These are phyloP conservation scores for Thermomyces lanuginosus DNA, from an alignment of 2,329 filamentous ascomycete species.

Conservation along the genomic window DNA sequence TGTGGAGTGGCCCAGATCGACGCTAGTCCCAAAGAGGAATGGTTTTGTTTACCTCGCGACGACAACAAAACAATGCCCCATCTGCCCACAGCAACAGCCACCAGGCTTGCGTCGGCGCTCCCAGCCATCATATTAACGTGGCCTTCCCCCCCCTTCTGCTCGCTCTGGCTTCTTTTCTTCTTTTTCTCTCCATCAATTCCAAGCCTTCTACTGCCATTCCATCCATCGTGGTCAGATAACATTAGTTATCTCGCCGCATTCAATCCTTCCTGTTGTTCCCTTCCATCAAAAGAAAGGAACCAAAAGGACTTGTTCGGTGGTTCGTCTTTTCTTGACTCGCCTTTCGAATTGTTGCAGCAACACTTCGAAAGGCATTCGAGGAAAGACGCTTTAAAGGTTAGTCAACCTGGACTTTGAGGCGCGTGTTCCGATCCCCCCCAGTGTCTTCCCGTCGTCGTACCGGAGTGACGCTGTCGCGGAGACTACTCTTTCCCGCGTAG, in stretches of 20 bases:
- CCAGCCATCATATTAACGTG: neutral
- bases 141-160: neutral
- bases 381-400: conserved; percentile 59
- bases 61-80: too few relatives aligned
- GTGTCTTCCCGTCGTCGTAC: conserved; percentile 99
- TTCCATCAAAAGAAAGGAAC: conserved; percentile 18
- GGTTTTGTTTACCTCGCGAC: neutral
- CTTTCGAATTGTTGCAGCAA: conserved; percentile 30
- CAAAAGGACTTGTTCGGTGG: neutral
- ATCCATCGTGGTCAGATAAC: conserved; percentile 4
- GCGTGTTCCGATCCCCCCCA: conserved; percentile 97
- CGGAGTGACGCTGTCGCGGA: conserved; percentile 54
- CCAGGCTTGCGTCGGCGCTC: neutral
- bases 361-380: conserved; percentile 44
- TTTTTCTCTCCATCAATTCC: neutral
- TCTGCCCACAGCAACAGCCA: too few relatives aligned
- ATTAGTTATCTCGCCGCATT: conserved; percentile 6
- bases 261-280: conserved; percentile 4
- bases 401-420: conserved; percentile 99
- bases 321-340: conserved; percentile 32
- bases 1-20: neutral
- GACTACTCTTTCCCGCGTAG: conserved; percentile 61
- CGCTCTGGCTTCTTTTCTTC: neutral
- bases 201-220: neutral
- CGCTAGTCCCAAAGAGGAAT: neutral